Conservation (phyloP, 2,329 filamentous ascomycete species). For the Pseudopithomyces chartarum region DNA sequence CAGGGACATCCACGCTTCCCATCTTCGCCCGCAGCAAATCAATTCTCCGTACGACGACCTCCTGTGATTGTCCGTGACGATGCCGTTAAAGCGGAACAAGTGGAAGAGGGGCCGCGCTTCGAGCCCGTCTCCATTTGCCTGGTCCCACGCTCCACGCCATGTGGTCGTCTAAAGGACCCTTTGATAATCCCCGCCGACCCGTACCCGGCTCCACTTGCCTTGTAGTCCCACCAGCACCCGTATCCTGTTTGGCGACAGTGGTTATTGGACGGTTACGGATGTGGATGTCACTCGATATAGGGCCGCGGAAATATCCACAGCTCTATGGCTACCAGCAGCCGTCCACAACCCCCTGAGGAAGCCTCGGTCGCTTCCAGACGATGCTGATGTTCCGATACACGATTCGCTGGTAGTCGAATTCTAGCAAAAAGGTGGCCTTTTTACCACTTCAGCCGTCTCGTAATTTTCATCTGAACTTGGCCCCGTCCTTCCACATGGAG, state of each 20-base stretch:
- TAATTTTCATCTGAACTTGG: too few relatives aligned
- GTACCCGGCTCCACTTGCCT: background rate
- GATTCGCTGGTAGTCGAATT: too few relatives aligned
- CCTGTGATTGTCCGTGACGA: constrained; percentile 6
- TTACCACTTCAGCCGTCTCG: background rate
- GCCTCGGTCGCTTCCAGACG: too few relatives aligned
- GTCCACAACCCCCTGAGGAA: background rate
- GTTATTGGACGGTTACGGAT: background rate
- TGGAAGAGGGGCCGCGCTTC: constrained; percentile 4
- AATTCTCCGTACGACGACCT: background rate
- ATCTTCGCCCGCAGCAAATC: constrained; percentile 3
- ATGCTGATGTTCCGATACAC: too few relatives aligned
- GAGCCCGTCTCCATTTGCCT: background rate
- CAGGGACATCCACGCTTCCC: background rate
- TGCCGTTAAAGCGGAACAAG: constrained; percentile 4
- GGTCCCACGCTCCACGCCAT: background rate
- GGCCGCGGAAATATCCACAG: background rate
- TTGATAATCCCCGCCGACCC: background rate
- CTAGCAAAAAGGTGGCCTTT: background rate
- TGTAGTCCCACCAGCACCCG: constrained; percentile 1
- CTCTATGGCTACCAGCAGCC: background rate
- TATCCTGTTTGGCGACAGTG: constrained; percentile 1
- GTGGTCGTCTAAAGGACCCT: background rate
- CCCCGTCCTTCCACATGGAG: background rate
- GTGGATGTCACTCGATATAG: background rate